These are phyloP conservation scores for Penicillium fuscoglaucum DNA, from an alignment of 2,329 filamentous ascomycete genomes.

Conservation along the genomic window DNA sequence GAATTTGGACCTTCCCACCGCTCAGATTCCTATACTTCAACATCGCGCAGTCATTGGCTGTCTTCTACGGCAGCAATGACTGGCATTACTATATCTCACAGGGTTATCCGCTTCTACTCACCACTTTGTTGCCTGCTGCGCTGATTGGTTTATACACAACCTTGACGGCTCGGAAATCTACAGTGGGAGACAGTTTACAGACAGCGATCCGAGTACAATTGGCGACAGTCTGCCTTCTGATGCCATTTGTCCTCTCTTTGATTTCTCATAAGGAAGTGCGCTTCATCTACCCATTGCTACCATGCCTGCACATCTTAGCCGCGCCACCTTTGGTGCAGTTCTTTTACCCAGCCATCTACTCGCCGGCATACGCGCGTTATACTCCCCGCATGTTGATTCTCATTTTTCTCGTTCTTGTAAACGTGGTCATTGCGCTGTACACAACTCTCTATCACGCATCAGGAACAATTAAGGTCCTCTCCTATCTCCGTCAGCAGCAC, in stretches of 20 bases:
- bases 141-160: conserved; percentile 62
- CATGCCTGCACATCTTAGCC: conserved; percentile 77
- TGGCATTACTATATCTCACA: conserved; percentile 93
- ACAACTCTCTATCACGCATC: conserved; percentile 75
- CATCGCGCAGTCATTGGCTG: conserved; percentile 77
- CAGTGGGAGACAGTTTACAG: conserved; percentile 33
- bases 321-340: conserved; percentile 67
- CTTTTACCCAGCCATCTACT: conserved; percentile 54
- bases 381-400: conserved; percentile 57
- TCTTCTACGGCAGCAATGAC: conserved; percentile 89
- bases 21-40: conserved; percentile 90
- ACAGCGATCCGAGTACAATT: conserved; percentile 54
- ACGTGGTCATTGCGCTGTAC: conserved; percentile 71
- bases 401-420: conserved; percentile 60
- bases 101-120: conserved; percentile 82
- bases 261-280: conserved; percentile 96
- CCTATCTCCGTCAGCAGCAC: conserved; percentile 74
- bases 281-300: conserved; percentile 91
- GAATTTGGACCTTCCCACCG: conserved; percentile 82
- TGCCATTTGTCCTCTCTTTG: conserved; percentile 65
- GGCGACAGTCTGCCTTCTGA: conserved; percentile 59
- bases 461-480: conserved; percentile 72
- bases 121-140: conserved; percentile 77
- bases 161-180: conserved; percentile 38
- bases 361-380: conserved; percentile 31